These are phyloP conservation scores for Wallacemonas sp. DNA, from an alignment of 208 protist species.

Conservation along the genomic window DNA sequence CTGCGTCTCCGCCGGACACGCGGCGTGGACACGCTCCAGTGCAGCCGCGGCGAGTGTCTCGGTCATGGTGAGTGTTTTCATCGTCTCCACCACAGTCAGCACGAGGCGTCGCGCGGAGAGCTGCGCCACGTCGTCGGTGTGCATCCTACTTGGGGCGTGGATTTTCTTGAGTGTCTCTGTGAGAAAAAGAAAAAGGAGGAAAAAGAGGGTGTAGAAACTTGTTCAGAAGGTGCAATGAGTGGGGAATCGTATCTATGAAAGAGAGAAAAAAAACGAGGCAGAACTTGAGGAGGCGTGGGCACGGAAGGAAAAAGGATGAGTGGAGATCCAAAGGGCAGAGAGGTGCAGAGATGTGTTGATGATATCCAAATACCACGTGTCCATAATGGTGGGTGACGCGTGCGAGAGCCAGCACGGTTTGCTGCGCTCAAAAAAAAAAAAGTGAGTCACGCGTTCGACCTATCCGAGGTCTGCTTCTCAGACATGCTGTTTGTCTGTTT, in stretches of 20 bases:
- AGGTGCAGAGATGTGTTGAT: not conserved
- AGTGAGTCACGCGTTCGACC: too few relatives aligned
- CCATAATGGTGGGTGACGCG: too few relatives aligned
- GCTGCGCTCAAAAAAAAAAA: too few relatives aligned
- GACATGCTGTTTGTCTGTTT: too few relatives aligned
- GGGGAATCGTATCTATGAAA: not conserved
- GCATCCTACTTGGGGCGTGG: too few relatives aligned
- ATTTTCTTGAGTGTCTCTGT: too few relatives aligned
- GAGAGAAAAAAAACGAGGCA: not conserved
- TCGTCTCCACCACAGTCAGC: slow-evolving; percentile 9
- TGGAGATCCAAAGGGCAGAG: not conserved
- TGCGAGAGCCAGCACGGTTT: too few relatives aligned
- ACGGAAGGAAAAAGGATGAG: not conserved
- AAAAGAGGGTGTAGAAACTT: not conserved
- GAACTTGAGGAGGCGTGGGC: not conserved
- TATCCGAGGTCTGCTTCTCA: too few relatives aligned
- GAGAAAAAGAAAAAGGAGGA: not conserved
- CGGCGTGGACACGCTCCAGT: not conserved
- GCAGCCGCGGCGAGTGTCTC: not conserved
- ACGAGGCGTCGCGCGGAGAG: slow-evolving; percentile 3
- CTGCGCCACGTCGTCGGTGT: slow-evolving; percentile 1
- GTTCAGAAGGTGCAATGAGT: not conserved
- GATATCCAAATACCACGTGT: too few relatives aligned
- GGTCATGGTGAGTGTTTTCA: slow-evolving; percentile 3
- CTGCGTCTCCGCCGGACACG: slow-evolving; percentile 5